A percentile compares a stretch with the other conserved stretches of the same genome.
Conservation (phyloP, 768 basidiomycete genomes). For the Pleurotus pulmonarius region DNA sequence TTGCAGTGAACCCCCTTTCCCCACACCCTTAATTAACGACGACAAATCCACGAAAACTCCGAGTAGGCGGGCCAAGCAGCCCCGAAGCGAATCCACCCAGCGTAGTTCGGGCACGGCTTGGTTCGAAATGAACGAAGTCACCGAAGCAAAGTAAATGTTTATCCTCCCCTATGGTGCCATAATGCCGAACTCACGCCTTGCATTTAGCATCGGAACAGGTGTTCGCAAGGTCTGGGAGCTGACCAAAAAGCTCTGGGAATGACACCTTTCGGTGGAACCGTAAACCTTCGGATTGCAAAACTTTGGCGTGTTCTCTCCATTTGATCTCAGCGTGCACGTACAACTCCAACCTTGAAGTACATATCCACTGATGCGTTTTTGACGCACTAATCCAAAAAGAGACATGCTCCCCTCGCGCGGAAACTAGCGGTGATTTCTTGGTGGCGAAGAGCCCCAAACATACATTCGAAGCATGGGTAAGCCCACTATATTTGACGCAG, state of each 20-base stretch:
- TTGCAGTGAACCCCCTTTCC: constrained; percentile 29
- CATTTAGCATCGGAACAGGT: constrained; percentile 65
- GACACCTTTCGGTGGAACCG: constrained; percentile 1
- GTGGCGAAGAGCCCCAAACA: too few species aligned
- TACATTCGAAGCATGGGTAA: not conserved
- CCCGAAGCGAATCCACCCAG: constrained; percentile 13
- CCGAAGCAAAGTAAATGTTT: constrained; percentile 54
- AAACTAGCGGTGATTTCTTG: not conserved
- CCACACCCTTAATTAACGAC: constrained; percentile 4
- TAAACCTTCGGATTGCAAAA: not conserved
- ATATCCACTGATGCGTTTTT: too few species aligned
- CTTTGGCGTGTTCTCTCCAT: too few species aligned
- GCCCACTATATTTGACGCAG: not conserved
- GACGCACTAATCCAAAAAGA: too few species aligned
- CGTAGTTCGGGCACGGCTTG: constrained; percentile 36
- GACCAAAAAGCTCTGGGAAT: constrained; percentile 45
- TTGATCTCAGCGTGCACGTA: too few species aligned
- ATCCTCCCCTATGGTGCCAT: not conserved
- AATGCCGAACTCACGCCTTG: not conserved
- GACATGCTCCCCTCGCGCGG: not conserved
- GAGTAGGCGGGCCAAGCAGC: constrained; percentile 7
- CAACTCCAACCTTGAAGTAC: too few species aligned
- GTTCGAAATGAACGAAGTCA: constrained; percentile 52
- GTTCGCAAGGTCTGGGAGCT: constrained; percentile 72
- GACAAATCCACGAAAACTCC: constrained; percentile 5